Evolutionary conservation across 2,329 filamentous ascomycete genomes (phyloP), one percentile per base, ranked within the genome.

Genomic region (Blastomyces parvus): DNA sequence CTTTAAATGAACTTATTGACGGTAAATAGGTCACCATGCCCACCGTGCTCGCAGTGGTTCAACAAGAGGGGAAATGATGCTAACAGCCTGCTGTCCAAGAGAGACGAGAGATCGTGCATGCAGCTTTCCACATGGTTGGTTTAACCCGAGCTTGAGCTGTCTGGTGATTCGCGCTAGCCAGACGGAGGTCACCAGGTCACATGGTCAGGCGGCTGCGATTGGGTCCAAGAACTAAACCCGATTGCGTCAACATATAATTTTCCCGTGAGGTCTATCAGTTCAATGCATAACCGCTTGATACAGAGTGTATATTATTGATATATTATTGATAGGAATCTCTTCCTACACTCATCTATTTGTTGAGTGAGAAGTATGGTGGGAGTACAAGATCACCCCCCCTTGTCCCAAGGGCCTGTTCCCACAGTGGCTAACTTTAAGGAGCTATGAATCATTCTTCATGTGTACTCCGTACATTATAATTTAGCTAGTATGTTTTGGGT

Each of bases 101-200:
- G 22, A 22, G 44, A 22, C 11, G n/a, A 48, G n/a, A 52, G 7
- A 52, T 52, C 48, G 48, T 27, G 48, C 48, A 27, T 52, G 48
- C 27, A 52, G 22, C 48, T 52, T 52, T 52, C 52, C 30, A 55
- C 52, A n/a, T 55, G 52, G 48, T 55, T 55, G 52, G 33, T 22
- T 56, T 38, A n/a, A 22, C 38, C 9, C 2, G 30, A 11, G 53
- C n/a, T 55, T 11, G 27, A 38, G 52, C 52, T 55, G 53, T 19
- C 42, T 44, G 42, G 30, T 56, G 53, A 56, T 30, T 38, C 30
- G 53, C 17, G 36, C 55, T 58, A 57, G 36, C 55, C 55, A 17
- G 55, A 14, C 33, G 42, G 25, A 27, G 4, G 5, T 19, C 25
- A 30, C 48, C 22, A 19, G 48, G 48, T 52, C 48, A 52, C 48